Evolutionary conservation across 768 basidiomycete species (phyloP).

Genomic region (Trametopsis cervina): DNA sequence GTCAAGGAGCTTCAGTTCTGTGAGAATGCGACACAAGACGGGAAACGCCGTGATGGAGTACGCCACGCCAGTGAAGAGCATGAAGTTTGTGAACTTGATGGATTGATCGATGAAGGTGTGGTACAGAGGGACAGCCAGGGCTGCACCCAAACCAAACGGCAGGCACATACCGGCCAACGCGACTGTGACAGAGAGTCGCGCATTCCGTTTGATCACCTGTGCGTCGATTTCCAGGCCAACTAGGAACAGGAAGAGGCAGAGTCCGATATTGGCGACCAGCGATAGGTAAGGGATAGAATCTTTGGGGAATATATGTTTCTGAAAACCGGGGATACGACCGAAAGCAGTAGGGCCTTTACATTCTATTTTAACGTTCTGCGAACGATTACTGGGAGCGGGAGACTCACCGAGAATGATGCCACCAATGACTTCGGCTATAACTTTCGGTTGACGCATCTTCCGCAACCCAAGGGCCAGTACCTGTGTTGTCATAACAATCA

Average conservation of each 20-base stretch:
- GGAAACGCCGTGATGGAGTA: slow-evolving; percentile 87
- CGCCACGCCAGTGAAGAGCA: slow-evolving; percentile 91
- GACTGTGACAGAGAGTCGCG: slow-evolving; percentile 57
- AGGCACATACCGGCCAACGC: slow-evolving; percentile 79
- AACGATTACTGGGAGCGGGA: background rate
- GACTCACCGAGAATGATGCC: slow-evolving; percentile 76
- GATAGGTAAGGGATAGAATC: slow-evolving; percentile 70
- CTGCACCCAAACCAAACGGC: slow-evolving; percentile 84
- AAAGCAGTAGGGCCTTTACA: slow-evolving; percentile 46
- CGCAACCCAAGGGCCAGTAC: slow-evolving; percentile 63
- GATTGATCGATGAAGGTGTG: slow-evolving; percentile 58
- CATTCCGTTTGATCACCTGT: slow-evolving; percentile 71
- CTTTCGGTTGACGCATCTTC: slow-evolving; percentile 79
- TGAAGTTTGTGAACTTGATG: slow-evolving; percentile 80
- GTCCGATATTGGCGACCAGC: slow-evolving; percentile 84
- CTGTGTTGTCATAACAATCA: slow-evolving; percentile 80
- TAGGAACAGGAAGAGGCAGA: slow-evolving; percentile 85
- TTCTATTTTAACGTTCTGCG: slow-evolving; percentile 10
- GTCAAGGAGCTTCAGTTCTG: slow-evolving; percentile 85
- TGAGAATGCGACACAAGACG: slow-evolving; percentile 80
- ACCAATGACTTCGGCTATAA: slow-evolving; percentile 79
- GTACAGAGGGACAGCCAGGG: slow-evolving; percentile 65
- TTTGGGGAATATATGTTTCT: slow-evolving; percentile 74
- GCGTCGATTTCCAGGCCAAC: slow-evolving; percentile 90
- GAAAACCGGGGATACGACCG: slow-evolving; percentile 86